Evolutionary conservation across 768 basidiomycete species (phyloP).

Genomic region (Trametes cinnabarina): DNA sequence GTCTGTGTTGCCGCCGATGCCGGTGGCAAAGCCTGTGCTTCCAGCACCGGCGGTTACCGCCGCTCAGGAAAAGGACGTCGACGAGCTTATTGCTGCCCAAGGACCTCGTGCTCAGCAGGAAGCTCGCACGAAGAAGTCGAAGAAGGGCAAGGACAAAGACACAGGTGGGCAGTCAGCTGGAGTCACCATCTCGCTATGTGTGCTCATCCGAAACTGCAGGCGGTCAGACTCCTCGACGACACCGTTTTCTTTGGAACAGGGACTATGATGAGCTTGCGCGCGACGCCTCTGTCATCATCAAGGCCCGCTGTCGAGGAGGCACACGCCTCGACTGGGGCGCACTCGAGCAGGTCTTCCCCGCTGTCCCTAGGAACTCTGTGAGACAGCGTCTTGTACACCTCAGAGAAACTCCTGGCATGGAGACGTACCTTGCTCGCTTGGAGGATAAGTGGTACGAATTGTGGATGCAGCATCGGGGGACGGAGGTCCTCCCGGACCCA

Average conservation of each 20-base stretch:
- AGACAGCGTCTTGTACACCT: slow-evolving; percentile 65
- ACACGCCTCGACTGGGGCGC: slow-evolving; percentile 68
- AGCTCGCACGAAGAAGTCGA: slow-evolving; percentile 28
- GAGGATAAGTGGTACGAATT: slow-evolving; percentile 80
- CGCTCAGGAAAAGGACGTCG: slow-evolving; percentile 48
- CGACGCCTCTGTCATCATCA: slow-evolving; percentile 81
- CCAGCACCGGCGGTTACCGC: slow-evolving; percentile 43
- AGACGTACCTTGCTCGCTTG: slow-evolving; percentile 72
- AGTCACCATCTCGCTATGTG: too few relatives aligned
- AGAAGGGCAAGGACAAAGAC: slow-evolving; percentile 31
- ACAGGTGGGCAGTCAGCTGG: slow-evolving; percentile 33
- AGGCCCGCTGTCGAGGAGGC: slow-evolving; percentile 65
- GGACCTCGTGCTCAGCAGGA: slow-evolving; percentile 40
- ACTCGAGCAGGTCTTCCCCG: slow-evolving; percentile 76
- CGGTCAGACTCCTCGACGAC: slow-evolving; percentile 40
- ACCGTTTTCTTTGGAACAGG: slow-evolving; percentile 78
- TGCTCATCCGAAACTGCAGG: slow-evolving; percentile 1
- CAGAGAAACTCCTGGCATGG: slow-evolving; percentile 59
- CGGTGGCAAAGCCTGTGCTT: slow-evolving; percentile 23
- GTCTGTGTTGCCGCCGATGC: slow-evolving; percentile 8
- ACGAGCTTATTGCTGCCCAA: slow-evolving; percentile 49
- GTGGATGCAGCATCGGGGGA: slow-evolving; percentile 72
- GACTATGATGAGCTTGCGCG: slow-evolving; percentile 88
- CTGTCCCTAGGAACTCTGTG: slow-evolving; percentile 68
- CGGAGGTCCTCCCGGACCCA: slow-evolving; percentile 65